Evolutionary conservation across 2,329 filamentous ascomycete genomes (phyloP).

Genomic region (Xylariaceae sp.): DNA sequence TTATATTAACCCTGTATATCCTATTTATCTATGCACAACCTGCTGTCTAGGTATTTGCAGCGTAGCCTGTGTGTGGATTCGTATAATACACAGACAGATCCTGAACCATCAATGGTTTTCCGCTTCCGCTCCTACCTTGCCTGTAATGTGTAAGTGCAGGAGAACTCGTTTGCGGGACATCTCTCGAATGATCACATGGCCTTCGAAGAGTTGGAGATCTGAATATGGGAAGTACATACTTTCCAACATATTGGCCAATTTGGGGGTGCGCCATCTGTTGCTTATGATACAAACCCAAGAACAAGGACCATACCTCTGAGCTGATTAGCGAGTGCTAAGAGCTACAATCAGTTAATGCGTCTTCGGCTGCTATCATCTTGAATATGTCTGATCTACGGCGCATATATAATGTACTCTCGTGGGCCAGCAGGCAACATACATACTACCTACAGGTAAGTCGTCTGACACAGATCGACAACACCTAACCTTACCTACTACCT

Average conservation of each 20-base stretch:
- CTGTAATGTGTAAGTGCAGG: background rate
- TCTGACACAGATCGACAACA: no score
- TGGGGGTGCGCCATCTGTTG: background rate
- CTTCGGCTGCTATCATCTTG: background rate
- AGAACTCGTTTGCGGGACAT: background rate
- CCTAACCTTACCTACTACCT: no score
- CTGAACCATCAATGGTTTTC: background rate
- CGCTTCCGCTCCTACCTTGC: background rate
- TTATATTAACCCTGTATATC: slow-evolving; percentile 20
- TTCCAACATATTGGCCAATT: no score
- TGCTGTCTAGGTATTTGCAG: slow-evolving; percentile 20
- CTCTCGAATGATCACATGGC: background rate
- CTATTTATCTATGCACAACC: slow-evolving; percentile 34
- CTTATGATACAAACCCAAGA: background rate
- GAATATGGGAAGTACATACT: no score
- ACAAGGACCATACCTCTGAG: background rate
- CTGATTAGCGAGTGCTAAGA: background rate
- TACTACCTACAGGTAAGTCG: no score
- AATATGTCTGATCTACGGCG: background rate
- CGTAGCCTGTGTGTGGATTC: slow-evolving; percentile 29
- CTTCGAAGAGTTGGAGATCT: background rate
- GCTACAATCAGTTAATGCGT: background rate
- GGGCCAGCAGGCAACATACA: background rate
- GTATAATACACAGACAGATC: slow-evolving; percentile 27
- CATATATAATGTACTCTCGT: background rate